These are phyloP conservation scores for Penicillium paxilli DNA, from an alignment of 495 filamentous ascomycete species.

Conservation along the genomic window DNA sequence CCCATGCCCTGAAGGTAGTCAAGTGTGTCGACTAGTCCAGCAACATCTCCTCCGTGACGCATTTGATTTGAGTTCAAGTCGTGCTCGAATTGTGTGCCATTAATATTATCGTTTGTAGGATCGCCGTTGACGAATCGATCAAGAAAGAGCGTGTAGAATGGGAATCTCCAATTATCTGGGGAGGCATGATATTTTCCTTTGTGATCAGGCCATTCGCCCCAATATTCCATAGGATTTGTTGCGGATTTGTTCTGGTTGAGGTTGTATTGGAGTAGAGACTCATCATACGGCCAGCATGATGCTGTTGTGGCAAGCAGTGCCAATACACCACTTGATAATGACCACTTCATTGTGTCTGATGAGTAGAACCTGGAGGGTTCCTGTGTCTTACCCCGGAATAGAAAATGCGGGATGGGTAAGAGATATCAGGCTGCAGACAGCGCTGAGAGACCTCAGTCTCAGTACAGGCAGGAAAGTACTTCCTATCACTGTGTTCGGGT, in stretches of 20 bases:
- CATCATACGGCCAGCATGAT: slow-evolving; percentile 54
- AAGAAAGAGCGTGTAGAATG: slow-evolving; percentile 69
- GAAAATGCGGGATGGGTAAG: background rate
- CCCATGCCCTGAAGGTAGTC: slow-evolving; percentile 77
- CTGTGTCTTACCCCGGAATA: background rate
- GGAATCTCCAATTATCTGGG: slow-evolving; percentile 68
- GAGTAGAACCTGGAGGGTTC: background rate
- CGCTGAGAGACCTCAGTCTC: background rate
- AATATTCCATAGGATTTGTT: slow-evolving; percentile 59
- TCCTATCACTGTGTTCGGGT: background rate
- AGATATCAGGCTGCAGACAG: background rate
- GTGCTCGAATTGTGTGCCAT: slow-evolving; percentile 67
- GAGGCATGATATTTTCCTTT: slow-evolving; percentile 49
- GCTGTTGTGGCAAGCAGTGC: slow-evolving; percentile 32
- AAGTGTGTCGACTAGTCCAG: slow-evolving; percentile 61
- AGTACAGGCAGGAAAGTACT: background rate
- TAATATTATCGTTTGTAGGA: slow-evolving; percentile 68
- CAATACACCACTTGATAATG: slow-evolving; percentile 28
- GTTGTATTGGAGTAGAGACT: slow-evolving; percentile 54
- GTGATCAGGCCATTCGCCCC: slow-evolving; percentile 56
- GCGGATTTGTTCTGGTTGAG: slow-evolving; percentile 63
- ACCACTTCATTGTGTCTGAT: slow-evolving; percentile 34
- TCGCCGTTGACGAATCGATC: slow-evolving; percentile 74
- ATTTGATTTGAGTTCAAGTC: slow-evolving; percentile 67
- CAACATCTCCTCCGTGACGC: slow-evolving; percentile 69